Evolutionary conservation across 2,329 filamentous ascomycete species (phyloP).

Genomic region (Truncatella angustata): DNA sequence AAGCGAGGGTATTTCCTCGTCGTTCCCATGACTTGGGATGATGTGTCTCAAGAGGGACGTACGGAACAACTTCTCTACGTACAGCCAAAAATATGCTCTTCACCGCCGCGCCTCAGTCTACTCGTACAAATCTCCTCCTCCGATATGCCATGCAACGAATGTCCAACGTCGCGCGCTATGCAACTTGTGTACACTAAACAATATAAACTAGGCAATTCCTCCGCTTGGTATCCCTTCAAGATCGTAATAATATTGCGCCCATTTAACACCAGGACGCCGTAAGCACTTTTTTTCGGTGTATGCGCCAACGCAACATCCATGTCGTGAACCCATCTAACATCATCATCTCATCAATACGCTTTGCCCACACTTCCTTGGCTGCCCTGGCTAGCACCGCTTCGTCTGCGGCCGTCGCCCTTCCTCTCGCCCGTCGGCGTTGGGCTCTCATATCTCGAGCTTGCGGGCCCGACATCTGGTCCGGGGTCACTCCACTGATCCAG

Average conservation of each 20-base stretch:
- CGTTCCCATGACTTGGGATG: not conserved
- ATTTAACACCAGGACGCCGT: not conserved
- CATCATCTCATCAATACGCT: slow-evolving; percentile 17
- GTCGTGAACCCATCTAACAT: no score
- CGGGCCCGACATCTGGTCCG: slow-evolving; percentile 51
- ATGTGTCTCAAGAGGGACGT: no score
- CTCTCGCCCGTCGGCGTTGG: slow-evolving; percentile 18
- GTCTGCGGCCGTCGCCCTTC: slow-evolving; percentile 12
- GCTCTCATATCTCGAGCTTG: slow-evolving; percentile 28
- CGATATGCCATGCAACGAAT: not conserved
- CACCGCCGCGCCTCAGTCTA: not conserved
- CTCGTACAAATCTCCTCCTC: not conserved
- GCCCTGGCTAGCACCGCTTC: slow-evolving; percentile 21
- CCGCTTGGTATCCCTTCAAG: not conserved
- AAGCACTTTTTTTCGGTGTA: not conserved
- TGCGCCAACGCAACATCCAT: not conserved
- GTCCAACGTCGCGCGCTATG: not conserved
- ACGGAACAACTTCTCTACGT: no score
- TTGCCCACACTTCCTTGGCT: slow-evolving; percentile 33
- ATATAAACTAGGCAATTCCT: slow-evolving; percentile 5
- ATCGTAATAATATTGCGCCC: not conserved
- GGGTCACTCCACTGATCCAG: slow-evolving; percentile 51
- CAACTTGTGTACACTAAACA: slow-evolving; percentile 6
- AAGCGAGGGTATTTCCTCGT: not conserved
- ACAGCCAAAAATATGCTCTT: not conserved